Evolutionary conservation across 108 stramenopile genomes (phyloP).

Genomic region (Skeletonema costatum): DNA sequence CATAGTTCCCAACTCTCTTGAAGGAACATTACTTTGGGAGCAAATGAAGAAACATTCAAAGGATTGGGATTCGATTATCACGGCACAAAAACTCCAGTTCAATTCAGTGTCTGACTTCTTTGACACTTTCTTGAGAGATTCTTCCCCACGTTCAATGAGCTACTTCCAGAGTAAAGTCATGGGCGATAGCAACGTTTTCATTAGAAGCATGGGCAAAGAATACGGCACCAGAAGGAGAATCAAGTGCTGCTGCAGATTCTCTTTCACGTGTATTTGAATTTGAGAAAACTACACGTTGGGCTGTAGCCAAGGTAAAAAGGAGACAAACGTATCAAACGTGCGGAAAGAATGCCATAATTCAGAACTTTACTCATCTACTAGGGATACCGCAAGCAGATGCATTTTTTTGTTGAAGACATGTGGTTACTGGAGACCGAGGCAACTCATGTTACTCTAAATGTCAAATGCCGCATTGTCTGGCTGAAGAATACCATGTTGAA

Average conservation of each 20-base stretch:
- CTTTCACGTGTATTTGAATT: constrained; percentile 22
- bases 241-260: constrained; percentile 6
- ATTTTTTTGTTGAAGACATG: constrained; percentile 71
- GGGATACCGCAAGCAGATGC: constrained; percentile 43
- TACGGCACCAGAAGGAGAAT: constrained; percentile 8
- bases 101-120: constrained; percentile 27
- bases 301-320: constrained; percentile 29
- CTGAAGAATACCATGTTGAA: constrained; percentile 66
- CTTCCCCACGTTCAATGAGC: constrained; percentile 18
- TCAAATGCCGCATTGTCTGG: constrained; percentile 55
- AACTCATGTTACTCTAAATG: constrained; percentile 34
- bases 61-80: constrained; percentile 9
- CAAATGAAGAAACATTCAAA: constrained; percentile 7
- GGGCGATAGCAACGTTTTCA: constrained; percentile 52
- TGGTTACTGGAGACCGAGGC: constrained; percentile 60
- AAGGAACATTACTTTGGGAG: constrained; percentile 2
- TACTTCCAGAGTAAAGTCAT: constrained; percentile 40
- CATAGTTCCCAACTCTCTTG: not conserved
- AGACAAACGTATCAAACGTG: constrained; percentile 35
- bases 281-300: constrained; percentile 23
- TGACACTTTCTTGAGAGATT: constrained; percentile 24
- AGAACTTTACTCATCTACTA: constrained; percentile 26
- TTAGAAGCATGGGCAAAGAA: constrained; percentile 22
- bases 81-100: constrained; percentile 15
- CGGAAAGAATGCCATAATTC: constrained; percentile 24